These are phyloP conservation scores for Plasmodium blacklocki DNA, from an alignment of 169 alveolate species.

Conservation along the genomic window DNA sequence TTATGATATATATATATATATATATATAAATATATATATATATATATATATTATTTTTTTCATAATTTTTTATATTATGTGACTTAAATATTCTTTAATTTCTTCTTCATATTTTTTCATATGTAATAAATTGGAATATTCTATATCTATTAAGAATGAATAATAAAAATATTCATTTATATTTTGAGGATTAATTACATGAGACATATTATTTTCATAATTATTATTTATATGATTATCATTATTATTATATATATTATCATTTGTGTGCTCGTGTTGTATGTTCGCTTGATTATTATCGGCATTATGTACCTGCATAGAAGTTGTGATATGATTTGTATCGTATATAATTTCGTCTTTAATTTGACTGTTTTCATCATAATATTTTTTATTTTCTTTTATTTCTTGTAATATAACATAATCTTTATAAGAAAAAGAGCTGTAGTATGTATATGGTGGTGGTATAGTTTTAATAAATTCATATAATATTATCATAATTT, in stretches of 20 bases:
- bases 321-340: neutral
- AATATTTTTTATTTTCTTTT: constrained; percentile 21
- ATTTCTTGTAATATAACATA: constrained; percentile 38
- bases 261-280: neutral
- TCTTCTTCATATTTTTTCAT: constrained; percentile 72
- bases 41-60: too few relatives aligned
- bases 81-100: constrained; percentile 32
- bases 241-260: constrained; percentile 4
- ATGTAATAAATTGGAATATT: constrained; percentile 62
- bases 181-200: neutral
- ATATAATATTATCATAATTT: constrained; percentile 34
- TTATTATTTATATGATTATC: neutral
- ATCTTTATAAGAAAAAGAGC: constrained; percentile 23
- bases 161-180: constrained; percentile 34
- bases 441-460: constrained; percentile 65
- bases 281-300: neutral
- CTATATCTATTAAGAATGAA: constrained; percentile 62
- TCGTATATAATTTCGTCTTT: neutral
- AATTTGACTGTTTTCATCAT: neutral
- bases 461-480: constrained; percentile 72
- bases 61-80: neutral
- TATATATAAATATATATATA: too few relatives aligned
- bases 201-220: neutral
- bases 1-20: neutral
- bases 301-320: neutral